Evolutionary conservation across 2,329 filamentous ascomycete genomes (phyloP).

Genomic region (Diplodia sapinea): DNA sequence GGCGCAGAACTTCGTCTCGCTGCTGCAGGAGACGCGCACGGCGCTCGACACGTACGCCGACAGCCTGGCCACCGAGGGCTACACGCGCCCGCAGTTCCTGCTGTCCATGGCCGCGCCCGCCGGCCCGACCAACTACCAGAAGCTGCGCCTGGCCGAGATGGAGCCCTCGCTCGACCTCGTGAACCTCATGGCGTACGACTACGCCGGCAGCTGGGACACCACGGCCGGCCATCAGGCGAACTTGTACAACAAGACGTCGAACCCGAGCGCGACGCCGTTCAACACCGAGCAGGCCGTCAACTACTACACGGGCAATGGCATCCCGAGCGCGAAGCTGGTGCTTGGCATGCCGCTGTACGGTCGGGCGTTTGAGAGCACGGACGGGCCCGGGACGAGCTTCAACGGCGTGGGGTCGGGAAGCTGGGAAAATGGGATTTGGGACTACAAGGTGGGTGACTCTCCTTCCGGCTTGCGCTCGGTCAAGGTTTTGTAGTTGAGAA

Average conservation of each 20-base stretch:
- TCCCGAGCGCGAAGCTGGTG: conserved; percentile 75
- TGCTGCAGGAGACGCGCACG: conserved; percentile 48
- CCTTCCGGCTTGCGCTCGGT: background rate
- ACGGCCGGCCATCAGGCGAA: conserved; percentile 81
- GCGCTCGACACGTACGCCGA: conserved; percentile 51
- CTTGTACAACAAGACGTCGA: conserved; percentile 64
- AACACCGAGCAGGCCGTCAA: conserved; percentile 73
- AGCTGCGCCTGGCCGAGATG: conserved; percentile 50
- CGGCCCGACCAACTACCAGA: conserved; percentile 51
- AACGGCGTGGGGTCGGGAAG: conserved; percentile 76
- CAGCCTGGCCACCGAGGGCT: conserved; percentile 36
- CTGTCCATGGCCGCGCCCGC: conserved; percentile 54
- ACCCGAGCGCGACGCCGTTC: conserved; percentile 75
- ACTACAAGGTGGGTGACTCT: conserved; percentile 67
- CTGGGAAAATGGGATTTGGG: conserved; percentile 85
- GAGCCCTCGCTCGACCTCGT: conserved; percentile 56
- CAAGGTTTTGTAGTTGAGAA: background rate
- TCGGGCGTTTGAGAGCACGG: conserved; percentile 79
- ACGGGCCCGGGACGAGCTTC: conserved; percentile 73
- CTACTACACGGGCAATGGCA: conserved; percentile 68
- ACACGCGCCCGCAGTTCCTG: conserved; percentile 44
- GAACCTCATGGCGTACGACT: conserved; percentile 61
- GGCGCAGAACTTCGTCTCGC: conserved; percentile 47
- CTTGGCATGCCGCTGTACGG: conserved; percentile 94
- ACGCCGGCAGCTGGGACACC: conserved; percentile 78